phyloP scores from a whole-genome alignment of 2,329 filamentous ascomycete species.

The Furcasterigmium furcatum region DNA sequence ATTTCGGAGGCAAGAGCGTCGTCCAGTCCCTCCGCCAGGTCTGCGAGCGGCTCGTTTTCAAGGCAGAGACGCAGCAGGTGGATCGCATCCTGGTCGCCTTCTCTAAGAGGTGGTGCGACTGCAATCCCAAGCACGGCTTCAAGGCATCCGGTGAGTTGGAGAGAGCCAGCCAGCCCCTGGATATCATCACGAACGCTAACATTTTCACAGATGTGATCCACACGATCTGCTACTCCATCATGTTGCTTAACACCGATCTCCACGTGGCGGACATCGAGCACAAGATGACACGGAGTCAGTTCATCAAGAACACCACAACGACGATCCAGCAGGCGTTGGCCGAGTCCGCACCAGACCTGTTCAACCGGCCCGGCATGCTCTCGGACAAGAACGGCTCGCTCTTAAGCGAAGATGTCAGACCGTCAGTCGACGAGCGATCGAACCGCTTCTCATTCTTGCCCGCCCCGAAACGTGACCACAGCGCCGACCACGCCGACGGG shows the following conservation, averaged over 20 bases:
- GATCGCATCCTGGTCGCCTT: slow-evolving; percentile 91
- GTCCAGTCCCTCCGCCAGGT: slow-evolving; percentile 74
- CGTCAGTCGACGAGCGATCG: slow-evolving; percentile 33
- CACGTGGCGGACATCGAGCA: slow-evolving; percentile 92
- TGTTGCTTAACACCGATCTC: slow-evolving; percentile 92
- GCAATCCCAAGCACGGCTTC: slow-evolving; percentile 91
- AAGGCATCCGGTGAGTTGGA: slow-evolving; percentile 69
- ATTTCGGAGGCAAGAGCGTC: slow-evolving; percentile 80
- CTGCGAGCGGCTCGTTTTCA: slow-evolving; percentile 77
- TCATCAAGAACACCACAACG: slow-evolving; percentile 93
- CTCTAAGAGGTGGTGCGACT: slow-evolving; percentile 86
- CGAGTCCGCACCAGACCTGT: slow-evolving; percentile 68
- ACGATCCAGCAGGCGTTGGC: slow-evolving; percentile 76
- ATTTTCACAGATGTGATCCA: slow-evolving; percentile 77
- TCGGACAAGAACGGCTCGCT: slow-evolving; percentile 33
- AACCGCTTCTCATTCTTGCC: slow-evolving; percentile 50
- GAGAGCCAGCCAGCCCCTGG: too few species aligned
- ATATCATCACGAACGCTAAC: slow-evolving; percentile 24
- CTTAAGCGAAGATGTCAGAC: slow-evolving; percentile 24
- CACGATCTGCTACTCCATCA: slow-evolving; percentile 93
- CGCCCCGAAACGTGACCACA: slow-evolving; percentile 38
- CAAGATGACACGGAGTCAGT: slow-evolving; percentile 94
- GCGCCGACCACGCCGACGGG: slow-evolving; percentile 24
- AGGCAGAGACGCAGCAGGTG: slow-evolving; percentile 93
- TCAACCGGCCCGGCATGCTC: slow-evolving; percentile 51